Conservation (phyloP, 371 early-diverging fungal species). For the Mortierella polycephala region DNA sequence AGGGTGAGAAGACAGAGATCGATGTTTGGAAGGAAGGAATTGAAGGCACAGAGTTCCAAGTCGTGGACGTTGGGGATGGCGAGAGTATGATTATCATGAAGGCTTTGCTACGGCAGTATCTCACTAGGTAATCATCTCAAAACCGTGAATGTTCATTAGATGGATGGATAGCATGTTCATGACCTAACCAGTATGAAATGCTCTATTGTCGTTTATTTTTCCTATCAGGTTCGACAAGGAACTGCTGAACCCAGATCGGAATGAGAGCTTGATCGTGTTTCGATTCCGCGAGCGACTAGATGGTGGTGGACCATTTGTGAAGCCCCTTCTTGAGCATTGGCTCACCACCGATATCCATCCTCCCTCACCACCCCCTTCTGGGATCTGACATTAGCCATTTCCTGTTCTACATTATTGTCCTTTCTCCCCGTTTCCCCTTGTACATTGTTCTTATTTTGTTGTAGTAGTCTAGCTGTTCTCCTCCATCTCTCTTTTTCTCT, state of each 20-base stretch:
- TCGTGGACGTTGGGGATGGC: constrained; percentile 54
- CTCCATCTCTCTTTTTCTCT: no score
- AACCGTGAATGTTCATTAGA: background rate
- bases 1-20: constrained; percentile 58
- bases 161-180: constrained; percentile 2
- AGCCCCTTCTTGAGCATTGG: constrained; percentile 65
- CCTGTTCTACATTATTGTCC: background rate
- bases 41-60: constrained; percentile 58
- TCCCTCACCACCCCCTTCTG: background rate
- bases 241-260: constrained; percentile 57
- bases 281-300: constrained; percentile 64
- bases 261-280: constrained; percentile 58
- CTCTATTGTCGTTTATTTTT: constrained; percentile 42
- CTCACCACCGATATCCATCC: constrained; percentile 38
- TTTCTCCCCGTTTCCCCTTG: background rate
- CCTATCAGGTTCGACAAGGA: constrained; percentile 52
- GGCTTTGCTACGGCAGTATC: constrained; percentile 47
- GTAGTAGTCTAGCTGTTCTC: background rate
- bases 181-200: constrained; percentile 43
- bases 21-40: constrained; percentile 63
- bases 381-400: no score
- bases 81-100: constrained; percentile 64
- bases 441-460: background rate
- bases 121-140: constrained; percentile 32
- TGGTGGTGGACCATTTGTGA: constrained; percentile 61